A percentile compares a stretch with the other conserved stretches of the same genome.
Conservation (phyloP, 2,329 filamentous ascomycete species). For the Penicillium brevicompactum region DNA sequence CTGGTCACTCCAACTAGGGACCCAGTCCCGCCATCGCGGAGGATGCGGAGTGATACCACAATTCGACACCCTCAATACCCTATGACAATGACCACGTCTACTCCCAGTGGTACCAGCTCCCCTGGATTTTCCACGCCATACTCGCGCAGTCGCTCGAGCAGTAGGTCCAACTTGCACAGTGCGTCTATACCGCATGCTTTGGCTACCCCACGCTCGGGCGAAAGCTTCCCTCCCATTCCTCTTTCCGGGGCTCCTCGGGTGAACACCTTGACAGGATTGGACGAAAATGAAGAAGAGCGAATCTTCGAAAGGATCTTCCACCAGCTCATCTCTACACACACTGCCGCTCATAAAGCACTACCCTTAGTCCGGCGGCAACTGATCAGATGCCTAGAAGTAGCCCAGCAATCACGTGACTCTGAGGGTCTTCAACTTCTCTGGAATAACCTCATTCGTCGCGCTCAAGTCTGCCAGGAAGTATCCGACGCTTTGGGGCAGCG, state of each 20-base stretch:
- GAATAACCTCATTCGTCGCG: slow-evolving; percentile 71
- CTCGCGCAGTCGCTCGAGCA: slow-evolving; percentile 49
- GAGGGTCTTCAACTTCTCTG: slow-evolving; percentile 66
- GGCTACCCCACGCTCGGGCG: slow-evolving; percentile 75
- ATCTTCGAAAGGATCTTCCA: slow-evolving; percentile 82
- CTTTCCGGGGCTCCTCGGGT: slow-evolving; percentile 53
- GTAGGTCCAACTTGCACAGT: slow-evolving; percentile 56
- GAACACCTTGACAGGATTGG: slow-evolving; percentile 61
- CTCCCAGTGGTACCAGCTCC: slow-evolving; percentile 31
- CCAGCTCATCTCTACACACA: slow-evolving; percentile 71
- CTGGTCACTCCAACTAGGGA: slow-evolving; percentile 51
- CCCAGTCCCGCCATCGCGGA: slow-evolving; percentile 44
- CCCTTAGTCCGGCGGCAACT: slow-evolving; percentile 72
- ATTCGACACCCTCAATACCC: slow-evolving; percentile 47
- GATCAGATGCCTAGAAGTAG: slow-evolving; percentile 62
- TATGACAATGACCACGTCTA: slow-evolving; percentile 35
- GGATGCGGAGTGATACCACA: slow-evolving; percentile 55
- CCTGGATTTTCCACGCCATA: slow-evolving; percentile 35
- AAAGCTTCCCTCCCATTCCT: slow-evolving; percentile 66
- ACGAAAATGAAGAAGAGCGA: slow-evolving; percentile 72
- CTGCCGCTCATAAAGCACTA: slow-evolving; percentile 71
- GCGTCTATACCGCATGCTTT: slow-evolving; percentile 51
- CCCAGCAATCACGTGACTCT: slow-evolving; percentile 61
- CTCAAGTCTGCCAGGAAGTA: slow-evolving; percentile 69
- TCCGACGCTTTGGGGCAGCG: slow-evolving; percentile 72